These are phyloP conservation scores for Suillus bovinus DNA, from an alignment of 768 basidiomycete genomes.

Conservation along the genomic window DNA sequence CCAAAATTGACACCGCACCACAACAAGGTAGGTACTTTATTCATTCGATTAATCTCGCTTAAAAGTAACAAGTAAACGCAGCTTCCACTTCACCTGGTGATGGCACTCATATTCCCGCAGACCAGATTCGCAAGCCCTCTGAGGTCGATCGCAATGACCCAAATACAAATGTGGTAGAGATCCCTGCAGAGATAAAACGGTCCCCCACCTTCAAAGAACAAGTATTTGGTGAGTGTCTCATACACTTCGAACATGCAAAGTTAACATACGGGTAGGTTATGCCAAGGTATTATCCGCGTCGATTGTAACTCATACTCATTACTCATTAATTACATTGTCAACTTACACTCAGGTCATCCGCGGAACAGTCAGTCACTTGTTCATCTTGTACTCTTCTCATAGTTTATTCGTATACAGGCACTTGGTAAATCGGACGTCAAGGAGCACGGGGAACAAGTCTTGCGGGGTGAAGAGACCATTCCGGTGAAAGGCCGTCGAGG, in stretches of 20 bases:
- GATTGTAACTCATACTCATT: neutral
- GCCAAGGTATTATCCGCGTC: slow-evolving; percentile 24
- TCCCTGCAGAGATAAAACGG: slow-evolving; percentile 22
- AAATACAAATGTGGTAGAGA: slow-evolving; percentile 26
- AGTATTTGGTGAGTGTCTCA: slow-evolving; percentile 48
- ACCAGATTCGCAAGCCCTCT: slow-evolving; percentile 27
- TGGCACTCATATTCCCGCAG: slow-evolving; percentile 32
- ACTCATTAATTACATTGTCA: slow-evolving; percentile 7
- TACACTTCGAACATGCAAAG: neutral
- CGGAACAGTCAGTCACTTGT: slow-evolving; percentile 26
- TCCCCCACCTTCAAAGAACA: slow-evolving; percentile 57
- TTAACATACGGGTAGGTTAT: slow-evolving; percentile 26
- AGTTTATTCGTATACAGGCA: slow-evolving; percentile 15
- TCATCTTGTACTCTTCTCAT: slow-evolving; percentile 8
- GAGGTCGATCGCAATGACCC: slow-evolving; percentile 29
- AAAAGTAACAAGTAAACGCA: slow-evolving; percentile 15
- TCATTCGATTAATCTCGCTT: neutral
- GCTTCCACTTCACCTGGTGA: slow-evolving; percentile 39
- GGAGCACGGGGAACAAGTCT: slow-evolving; percentile 53
- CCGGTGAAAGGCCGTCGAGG: slow-evolving; percentile 22
- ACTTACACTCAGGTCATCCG: slow-evolving; percentile 24
- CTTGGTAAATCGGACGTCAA: slow-evolving; percentile 43
- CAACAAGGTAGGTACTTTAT: slow-evolving; percentile 40
- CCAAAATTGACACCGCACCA: slow-evolving; percentile 27
- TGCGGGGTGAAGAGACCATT: slow-evolving; percentile 47